Evolutionary conservation across 2,329 filamentous ascomycete genomes (phyloP), one percentile per base, ranked within the genome.

Genomic region (Paradendryphiella salina): DNA sequence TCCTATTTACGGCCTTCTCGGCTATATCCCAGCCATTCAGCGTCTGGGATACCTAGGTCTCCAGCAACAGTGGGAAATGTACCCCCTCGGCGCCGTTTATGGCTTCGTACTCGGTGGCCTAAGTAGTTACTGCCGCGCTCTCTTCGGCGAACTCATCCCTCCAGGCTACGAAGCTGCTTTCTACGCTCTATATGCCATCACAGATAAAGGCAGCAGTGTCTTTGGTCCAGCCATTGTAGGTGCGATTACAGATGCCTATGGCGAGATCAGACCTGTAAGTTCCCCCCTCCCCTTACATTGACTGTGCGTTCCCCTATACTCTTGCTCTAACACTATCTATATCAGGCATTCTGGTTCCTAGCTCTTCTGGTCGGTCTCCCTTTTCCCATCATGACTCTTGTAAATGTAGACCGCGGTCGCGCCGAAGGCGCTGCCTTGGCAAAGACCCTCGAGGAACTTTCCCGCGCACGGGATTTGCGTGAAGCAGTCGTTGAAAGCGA

Each of bases 1-100:
- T 42, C 94, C 94, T 0, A 67, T 97, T 1, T 99, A 99, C 66
- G 93, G 92, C 0, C 79, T 99, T 10, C 76, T 96, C 14, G 92
- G 92, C 1, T 96, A 94, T 67, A 80, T 97, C 13, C 90, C 92
- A 0, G 84, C 89, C 5, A 81, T 99, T 38, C 82, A 85, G 62
- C 76, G 79, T 6, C 84, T 88, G 73, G 92, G 90, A 0, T 85
- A 89, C 4, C 76, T 91, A 33, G 94, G 94, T 1, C 80, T 99
- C n/a, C 91, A 96, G 72, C 86, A 94, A 69, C 87, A 89, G 3
- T 96, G 91, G 89, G 94, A 99, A 65, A 96, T 99, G 90, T 97
- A 94, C 64, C 89, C 90, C 0, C 76, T 99, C 1, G 92, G 90
- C 0, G 88, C 89, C 3, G 84, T 97, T 10, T 97, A 96, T 72